Conservation (phyloP, 2,329 filamentous ascomycete species). For the Cercospora sojina region DNA sequence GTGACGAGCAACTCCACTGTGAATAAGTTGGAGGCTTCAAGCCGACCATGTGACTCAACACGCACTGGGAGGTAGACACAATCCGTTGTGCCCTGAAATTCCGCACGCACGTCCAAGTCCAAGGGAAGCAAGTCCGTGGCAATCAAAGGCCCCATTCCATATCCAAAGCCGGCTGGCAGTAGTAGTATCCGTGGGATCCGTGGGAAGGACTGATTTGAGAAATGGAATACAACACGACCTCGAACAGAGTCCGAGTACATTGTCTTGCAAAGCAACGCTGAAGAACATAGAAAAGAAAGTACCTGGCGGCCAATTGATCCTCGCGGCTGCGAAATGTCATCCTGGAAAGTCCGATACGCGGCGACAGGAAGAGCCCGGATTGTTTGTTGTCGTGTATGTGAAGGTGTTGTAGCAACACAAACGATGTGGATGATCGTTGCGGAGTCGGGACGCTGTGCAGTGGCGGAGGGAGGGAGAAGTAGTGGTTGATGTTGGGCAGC, state of each 20-base stretch:
- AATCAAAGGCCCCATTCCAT: background rate
- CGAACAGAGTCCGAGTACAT: constrained; percentile 23
- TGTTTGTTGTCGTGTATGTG: constrained; percentile 1
- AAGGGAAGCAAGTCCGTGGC: background rate
- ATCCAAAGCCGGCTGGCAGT: constrained; percentile 10
- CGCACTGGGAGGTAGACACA: background rate
- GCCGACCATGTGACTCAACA: background rate
- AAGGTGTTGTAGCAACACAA: constrained; percentile 6
- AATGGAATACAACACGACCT: constrained; percentile 22
- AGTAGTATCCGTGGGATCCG: background rate
- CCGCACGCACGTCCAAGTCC: background rate
- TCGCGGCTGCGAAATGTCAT: constrained; percentile 42
- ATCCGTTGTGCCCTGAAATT: background rate
- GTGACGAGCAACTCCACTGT: constrained; percentile 14
- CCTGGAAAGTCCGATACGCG: constrained; percentile 31
- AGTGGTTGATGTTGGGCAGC: constrained; percentile 19
- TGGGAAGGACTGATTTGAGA: background rate
- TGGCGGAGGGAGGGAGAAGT: constrained; percentile 4
- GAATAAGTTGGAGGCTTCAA: constrained; percentile 9
- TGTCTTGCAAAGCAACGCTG: constrained; percentile 22
- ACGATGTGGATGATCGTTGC: constrained; percentile 11
- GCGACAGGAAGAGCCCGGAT: constrained; percentile 29
- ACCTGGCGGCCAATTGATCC: constrained; percentile 40
- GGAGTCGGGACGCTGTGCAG: constrained; percentile 5
- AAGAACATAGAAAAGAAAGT: constrained; percentile 33